Percentiles rank a stretch among this genome's conserved stretches.
These are phyloP conservation scores for Leishmania braziliensis DNA, from an alignment of 208 protist species.

Conservation along the genomic window DNA sequence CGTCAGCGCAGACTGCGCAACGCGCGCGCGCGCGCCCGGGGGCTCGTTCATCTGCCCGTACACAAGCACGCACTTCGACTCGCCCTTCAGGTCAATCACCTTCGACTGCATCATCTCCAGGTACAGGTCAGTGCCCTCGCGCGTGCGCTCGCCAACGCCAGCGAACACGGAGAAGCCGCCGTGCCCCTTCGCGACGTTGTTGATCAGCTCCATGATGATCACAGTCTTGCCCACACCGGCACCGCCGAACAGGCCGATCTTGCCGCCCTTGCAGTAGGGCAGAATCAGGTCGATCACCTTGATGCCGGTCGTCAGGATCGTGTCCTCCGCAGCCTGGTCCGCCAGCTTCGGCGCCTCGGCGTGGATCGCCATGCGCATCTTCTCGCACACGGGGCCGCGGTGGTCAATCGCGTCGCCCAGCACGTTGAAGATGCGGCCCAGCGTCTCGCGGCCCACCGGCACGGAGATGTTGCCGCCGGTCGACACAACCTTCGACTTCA, in stretches of 20 bases:
- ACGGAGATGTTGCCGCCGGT: slow-evolving; percentile 96
- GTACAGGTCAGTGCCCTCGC: slow-evolving; percentile 98
- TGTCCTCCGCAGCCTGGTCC: slow-evolving; percentile 93
- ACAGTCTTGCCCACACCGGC: slow-evolving; percentile 99
- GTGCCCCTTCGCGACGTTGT: slow-evolving; percentile 98
- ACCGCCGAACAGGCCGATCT: slow-evolving; percentile 99
- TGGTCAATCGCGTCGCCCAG: slow-evolving; percentile 98
- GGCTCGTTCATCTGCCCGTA: slow-evolving; percentile 99
- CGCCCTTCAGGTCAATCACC: slow-evolving; percentile 93
- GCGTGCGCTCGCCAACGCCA: slow-evolving; percentile 98
- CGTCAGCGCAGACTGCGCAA: slow-evolving; percentile 97
- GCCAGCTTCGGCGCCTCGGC: slow-evolving; percentile 92
- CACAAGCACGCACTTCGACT: slow-evolving; percentile 98
- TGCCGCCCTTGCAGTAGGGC: slow-evolving; percentile 98
- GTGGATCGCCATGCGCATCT: slow-evolving; percentile 94
- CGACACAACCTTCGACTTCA: slow-evolving; percentile 94
- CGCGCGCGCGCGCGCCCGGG: slow-evolving; percentile 97
- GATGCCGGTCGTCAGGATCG: slow-evolving; percentile 98
- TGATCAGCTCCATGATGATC: slow-evolving; percentile 99
- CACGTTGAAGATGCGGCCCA: slow-evolving; percentile 99
- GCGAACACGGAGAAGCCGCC: slow-evolving; percentile 99
- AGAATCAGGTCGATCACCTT: slow-evolving; percentile 99
- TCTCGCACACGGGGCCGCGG: slow-evolving; percentile 94
- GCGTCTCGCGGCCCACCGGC: slow-evolving; percentile 95
- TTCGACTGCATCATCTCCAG: slow-evolving; percentile 98